Conservation (phyloP, 2,329 filamentous ascomycete species). For the Stachybotrys chartarum region DNA sequence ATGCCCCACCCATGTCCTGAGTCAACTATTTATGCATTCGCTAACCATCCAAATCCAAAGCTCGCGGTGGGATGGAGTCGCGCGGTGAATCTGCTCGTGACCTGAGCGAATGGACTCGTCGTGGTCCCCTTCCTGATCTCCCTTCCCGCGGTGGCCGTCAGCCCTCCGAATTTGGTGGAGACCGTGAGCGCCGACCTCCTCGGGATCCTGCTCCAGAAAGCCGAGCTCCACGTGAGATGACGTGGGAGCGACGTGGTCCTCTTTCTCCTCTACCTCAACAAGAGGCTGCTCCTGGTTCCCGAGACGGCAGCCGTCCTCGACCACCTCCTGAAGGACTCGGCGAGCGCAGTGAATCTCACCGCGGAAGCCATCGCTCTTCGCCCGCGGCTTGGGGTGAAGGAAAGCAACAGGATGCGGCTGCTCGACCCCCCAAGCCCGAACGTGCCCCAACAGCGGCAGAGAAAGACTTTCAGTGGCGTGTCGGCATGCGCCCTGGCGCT, state of each 20-base stretch:
- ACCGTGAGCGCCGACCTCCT: conserved; percentile 52
- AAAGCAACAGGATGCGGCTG: conserved; percentile 64
- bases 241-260: conserved; percentile 94
- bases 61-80: conserved; percentile 66
- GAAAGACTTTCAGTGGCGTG: conserved; percentile 87
- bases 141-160: conserved; percentile 47
- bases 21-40: background rate
- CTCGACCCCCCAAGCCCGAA: conserved; percentile 64
- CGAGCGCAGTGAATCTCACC: conserved; percentile 49
- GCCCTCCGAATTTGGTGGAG: conserved; percentile 36
- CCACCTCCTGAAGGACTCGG: conserved; percentile 45
- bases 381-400: conserved; percentile 73
- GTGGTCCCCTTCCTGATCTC: conserved; percentile 76
- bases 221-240: conserved; percentile 62
- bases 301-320: conserved; percentile 45
- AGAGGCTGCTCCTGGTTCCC: conserved; percentile 41
- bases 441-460: conserved; percentile 81
- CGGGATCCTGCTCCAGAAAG: conserved; percentile 56
- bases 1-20: conserved; percentile 32
- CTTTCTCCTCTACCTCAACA: conserved; percentile 61
- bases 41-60: conserved; percentile 43
- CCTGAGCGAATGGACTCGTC: conserved; percentile 85
- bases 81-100: conserved; percentile 62
- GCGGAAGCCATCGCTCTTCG: conserved; percentile 58
- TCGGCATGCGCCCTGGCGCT: conserved; percentile 80